phyloP scores from a whole-genome alignment of 352 stramenopile species.

The Pythium brachiatum region DNA sequence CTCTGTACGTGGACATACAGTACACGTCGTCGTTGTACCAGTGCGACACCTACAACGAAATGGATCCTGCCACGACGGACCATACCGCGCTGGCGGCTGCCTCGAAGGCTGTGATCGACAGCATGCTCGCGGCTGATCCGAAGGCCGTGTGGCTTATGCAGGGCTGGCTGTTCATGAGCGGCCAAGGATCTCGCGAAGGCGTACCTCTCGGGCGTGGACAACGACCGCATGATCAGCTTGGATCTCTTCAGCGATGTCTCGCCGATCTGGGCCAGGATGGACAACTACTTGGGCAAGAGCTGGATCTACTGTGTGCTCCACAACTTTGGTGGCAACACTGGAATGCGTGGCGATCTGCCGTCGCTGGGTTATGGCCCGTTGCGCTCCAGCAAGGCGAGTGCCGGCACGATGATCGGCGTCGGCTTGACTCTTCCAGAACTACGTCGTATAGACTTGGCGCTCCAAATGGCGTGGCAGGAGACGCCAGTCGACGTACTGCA shows the following conservation, averaged over 20 bases:
- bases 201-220: constrained; percentile 35
- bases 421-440: constrained; percentile 86
- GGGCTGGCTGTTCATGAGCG: constrained; percentile 73
- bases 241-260: constrained; percentile 79
- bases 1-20: constrained; percentile 76
- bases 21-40: constrained; percentile 81
- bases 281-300: constrained; percentile 79
- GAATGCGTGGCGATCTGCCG: constrained; percentile 68
- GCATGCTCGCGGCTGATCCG: constrained; percentile 64
- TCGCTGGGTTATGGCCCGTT: constrained; percentile 55
- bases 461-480: constrained; percentile 71
- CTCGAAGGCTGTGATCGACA: constrained; percentile 68
- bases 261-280: constrained; percentile 69
- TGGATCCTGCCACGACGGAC: constrained; percentile 70
- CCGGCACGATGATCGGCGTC: constrained; percentile 71
- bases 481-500: constrained; percentile 35
- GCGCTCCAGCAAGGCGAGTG: constrained; percentile 36
- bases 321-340: constrained; percentile 81
- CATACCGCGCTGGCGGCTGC: constrained; percentile 40
- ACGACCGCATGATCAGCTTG: constrained; percentile 64
- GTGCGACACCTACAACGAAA: constrained; percentile 83
- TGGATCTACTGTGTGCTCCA: constrained; percentile 87
- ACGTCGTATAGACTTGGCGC: constrained; percentile 78
- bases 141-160: constrained; percentile 85
- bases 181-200: constrained; percentile 56